Base-by-base conservation (phyloP, 1,284 basidiomycete genomes). In the Sporisorium iseilematis-ciliati region DNA sequence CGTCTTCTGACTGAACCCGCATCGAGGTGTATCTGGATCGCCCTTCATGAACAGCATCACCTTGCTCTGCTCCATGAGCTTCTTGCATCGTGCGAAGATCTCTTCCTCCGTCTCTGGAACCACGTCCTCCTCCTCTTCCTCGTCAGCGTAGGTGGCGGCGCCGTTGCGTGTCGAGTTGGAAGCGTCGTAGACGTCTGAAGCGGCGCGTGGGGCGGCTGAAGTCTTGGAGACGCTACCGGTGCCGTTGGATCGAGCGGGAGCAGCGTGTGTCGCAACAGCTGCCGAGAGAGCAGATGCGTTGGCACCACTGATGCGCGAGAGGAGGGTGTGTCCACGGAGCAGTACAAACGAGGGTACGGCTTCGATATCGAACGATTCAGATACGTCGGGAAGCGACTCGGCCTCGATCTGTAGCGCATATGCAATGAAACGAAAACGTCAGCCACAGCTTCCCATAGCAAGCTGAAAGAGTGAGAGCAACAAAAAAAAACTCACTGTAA, bases 41-140 rank as follows among this genome's bases (percentile, higher is more conserved):
- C 96, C 97, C 87, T 99, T 99, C 95, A 99, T 99, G 89, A 99
- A 98, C 63, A 99, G 86, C 61, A 99, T 90, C 52, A 97, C 88
- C 72, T 88, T 88, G 79, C 86, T 86, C 80, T 88, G 87, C 76
- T 88, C 88, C 92, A 93, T 93, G 87, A 93, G 85, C 51, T 75
- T 79, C 31, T 86, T 87, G 84, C 94, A 89, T 57, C 93, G 88
- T 46, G 85, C 82, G 46, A 89, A 88, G 23, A 94, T 88, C 75
- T 92, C 87, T 75, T 91, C 91, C n/a, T 88, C 85, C 6, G 89
- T 88, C 84, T 93, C 92, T 8, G 82, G 72, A 8, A 57, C 75
- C 3, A 72, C 64, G 29, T 80, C 59, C 12, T 80, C 64, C 40
- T 70, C 69, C 1, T 75, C 76, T 7, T 77, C 68, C 12, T 72